Evolutionary conservation across 441 rosid species (phyloP).

Genomic region (Daphne laureola): DNA sequence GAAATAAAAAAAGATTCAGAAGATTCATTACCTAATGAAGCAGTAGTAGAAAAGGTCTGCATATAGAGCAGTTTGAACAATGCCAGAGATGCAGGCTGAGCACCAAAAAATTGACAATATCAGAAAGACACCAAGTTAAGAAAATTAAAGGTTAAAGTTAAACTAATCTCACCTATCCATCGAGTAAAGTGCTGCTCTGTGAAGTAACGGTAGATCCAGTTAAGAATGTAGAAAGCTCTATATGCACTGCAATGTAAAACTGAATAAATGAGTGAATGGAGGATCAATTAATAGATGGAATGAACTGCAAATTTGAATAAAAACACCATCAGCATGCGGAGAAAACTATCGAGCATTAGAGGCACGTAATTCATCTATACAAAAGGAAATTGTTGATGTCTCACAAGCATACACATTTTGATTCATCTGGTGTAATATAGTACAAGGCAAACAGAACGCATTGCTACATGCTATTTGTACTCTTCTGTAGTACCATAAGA

Average conservation of each 20-base stretch:
- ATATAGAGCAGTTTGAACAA: conserved; percentile 79
- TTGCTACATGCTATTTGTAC: no score
- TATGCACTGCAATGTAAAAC: conserved; percentile 57
- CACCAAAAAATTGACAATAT: background rate
- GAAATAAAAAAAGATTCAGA: background rate
- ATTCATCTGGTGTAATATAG: no score
- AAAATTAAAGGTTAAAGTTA: conserved; percentile 1
- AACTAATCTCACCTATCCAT: conserved; percentile 61
- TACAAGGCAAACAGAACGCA: no score
- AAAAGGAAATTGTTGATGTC: no score
- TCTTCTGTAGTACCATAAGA: no score
- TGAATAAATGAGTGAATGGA: conserved; percentile 8
- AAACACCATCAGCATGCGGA: no score
- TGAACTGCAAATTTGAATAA: no score
- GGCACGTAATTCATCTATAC: no score
- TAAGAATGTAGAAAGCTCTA: conserved; percentile 79
- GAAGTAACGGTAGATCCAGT: conserved; percentile 90
- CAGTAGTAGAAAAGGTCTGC: conserved; percentile 94
- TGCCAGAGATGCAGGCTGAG: conserved; percentile 78
- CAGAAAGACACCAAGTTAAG: conserved; percentile 7
- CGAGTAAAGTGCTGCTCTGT: conserved; percentile 58
- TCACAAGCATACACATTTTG: no score
- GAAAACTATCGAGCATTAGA: no score
- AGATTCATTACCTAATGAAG: conserved; percentile 54
- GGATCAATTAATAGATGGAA: no score